Conservation (phyloP, 23 red algal species). For the Gracilaria vermiculophylla region DNA sequence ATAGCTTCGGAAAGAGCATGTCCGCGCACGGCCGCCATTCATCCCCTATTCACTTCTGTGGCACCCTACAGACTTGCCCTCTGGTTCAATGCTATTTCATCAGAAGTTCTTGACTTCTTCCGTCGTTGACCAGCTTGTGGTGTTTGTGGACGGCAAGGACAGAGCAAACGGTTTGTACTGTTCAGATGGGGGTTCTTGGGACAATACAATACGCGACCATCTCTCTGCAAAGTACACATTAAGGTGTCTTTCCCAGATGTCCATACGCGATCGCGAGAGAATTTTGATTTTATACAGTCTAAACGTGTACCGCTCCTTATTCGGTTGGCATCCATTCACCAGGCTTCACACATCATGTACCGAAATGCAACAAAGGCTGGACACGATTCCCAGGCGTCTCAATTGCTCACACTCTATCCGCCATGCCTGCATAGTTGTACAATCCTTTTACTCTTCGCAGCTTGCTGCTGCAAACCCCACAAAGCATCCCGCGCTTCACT, state of each 20-base stretch:
- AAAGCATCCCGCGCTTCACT: too few species aligned
- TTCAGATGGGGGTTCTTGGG: neutral
- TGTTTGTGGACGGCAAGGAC: neutral
- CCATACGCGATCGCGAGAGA: slow-evolving; percentile 30
- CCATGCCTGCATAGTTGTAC: too few species aligned
- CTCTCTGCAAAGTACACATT: neutral
- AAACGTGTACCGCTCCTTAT: neutral
- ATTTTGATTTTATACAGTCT: neutral
- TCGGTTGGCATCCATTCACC: slow-evolving; percentile 4
- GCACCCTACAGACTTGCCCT: neutral
- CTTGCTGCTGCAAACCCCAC: too few species aligned
- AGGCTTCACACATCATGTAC: neutral
- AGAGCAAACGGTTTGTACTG: neutral
- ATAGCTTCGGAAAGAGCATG: neutral
- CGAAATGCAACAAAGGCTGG: neutral
- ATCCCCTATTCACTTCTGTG: neutral
- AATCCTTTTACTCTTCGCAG: too few species aligned
- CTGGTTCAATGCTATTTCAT: neutral
- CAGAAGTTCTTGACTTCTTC: neutral
- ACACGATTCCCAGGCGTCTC: neutral
- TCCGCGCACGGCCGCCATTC: neutral
- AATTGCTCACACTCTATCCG: too few species aligned
- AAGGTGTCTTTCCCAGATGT: neutral
- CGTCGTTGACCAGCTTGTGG: neutral
- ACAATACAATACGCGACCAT: neutral